Evolutionary conservation across 768 basidiomycete species (phyloP).

Genomic region (Lactifluus subvellereus): DNA sequence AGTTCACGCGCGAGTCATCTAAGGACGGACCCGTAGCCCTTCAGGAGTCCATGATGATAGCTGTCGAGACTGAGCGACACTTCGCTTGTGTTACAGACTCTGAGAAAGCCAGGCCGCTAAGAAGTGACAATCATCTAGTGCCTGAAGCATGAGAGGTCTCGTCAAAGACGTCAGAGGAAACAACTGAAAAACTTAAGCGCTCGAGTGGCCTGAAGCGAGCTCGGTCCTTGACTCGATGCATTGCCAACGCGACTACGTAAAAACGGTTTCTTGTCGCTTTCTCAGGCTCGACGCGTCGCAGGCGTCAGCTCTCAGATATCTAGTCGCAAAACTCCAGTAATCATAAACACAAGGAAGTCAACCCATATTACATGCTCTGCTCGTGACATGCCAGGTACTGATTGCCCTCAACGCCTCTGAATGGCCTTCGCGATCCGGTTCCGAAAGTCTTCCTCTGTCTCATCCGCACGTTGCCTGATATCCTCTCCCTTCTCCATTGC

Average conservation of each 20-base stretch:
- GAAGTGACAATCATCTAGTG: background rate
- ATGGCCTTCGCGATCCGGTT: conserved; percentile 18
- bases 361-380: background rate
- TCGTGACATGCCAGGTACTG: background rate
- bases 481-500: conserved; percentile 20
- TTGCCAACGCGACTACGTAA: background rate
- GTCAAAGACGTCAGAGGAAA: background rate
- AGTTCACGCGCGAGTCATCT: conserved; percentile 3
- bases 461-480: conserved; percentile 10
- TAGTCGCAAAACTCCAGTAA: background rate
- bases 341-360: background rate
- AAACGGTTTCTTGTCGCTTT: background rate
- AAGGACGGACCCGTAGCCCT: no score
- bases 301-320: background rate
- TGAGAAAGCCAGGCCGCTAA: background rate
- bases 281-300: background rate
- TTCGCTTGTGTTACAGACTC: background rate
- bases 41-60: no score
- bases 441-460: conserved; percentile 22
- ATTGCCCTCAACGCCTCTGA: conserved; percentile 5
- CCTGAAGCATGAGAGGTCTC: background rate
- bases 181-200: background rate
- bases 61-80: no score
- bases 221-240: background rate
- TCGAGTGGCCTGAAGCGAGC: background rate